phyloP scores from a whole-genome alignment of 768 basidiomycete species.

The Serendipita indica region DNA sequence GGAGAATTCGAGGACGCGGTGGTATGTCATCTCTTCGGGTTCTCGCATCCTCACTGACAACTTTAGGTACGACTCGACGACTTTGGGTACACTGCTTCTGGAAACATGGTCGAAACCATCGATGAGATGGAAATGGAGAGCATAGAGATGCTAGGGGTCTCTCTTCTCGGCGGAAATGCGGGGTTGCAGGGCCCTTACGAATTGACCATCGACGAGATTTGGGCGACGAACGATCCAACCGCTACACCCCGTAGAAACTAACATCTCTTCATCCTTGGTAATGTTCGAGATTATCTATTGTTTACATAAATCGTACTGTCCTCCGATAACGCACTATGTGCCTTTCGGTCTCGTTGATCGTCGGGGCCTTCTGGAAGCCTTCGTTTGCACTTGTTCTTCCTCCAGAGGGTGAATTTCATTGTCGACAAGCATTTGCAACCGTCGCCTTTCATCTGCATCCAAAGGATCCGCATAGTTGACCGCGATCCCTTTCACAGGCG shows the following conservation, averaged over 20 bases:
- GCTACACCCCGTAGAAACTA: neutral
- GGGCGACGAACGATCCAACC: slow-evolving; percentile 51
- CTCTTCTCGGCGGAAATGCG: slow-evolving; percentile 73
- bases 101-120: neutral
- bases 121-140: slow-evolving; percentile 51
- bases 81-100: neutral
- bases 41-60: neutral
- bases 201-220: slow-evolving; percentile 66
- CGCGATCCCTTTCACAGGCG: neutral
- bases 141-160: slow-evolving; percentile 72
- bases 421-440: neutral
- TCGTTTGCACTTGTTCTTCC: too few relatives aligned
- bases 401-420: too few relatives aligned
- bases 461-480: neutral
- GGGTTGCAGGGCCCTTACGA: slow-evolving; percentile 63
- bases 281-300: too few relatives aligned
- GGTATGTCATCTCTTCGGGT: neutral
- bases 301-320: too few relatives aligned
- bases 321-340: too few relatives aligned
- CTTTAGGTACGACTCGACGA: neutral
- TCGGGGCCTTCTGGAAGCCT: too few relatives aligned
- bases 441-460: neutral
- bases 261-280: too few relatives aligned
- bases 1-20: neutral
- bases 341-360: too few relatives aligned